phyloP scores from a whole-genome alignment of 257 asterid genomes.

The Gentiana macrophylla region DNA sequence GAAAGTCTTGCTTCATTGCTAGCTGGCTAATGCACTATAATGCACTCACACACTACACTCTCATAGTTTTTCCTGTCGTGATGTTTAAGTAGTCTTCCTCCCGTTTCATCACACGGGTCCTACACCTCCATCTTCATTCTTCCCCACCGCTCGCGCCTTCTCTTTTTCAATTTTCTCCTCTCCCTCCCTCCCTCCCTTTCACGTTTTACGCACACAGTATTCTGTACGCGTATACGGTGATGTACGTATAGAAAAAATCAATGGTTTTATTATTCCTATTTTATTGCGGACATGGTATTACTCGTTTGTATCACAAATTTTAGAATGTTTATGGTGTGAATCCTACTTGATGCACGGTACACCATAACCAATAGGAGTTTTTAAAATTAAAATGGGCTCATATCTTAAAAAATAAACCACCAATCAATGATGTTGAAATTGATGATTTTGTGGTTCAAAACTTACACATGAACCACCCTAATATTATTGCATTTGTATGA shows the following conservation, averaged over 20 bases:
- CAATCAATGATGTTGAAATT: too few species aligned
- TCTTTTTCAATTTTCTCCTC: neutral
- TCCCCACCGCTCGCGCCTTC: constrained; percentile 25
- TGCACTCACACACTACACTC: constrained; percentile 7
- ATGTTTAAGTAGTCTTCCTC: constrained; percentile 43
- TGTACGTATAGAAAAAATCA: neutral
- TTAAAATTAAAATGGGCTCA: too few species aligned
- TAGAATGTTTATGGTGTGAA: too few species aligned
- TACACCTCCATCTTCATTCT: constrained; percentile 11
- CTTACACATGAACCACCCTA: too few species aligned
- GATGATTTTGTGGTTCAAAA: too few species aligned
- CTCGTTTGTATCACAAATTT: too few species aligned
- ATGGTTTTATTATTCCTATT: too few species aligned
- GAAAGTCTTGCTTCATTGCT: constrained; percentile 61
- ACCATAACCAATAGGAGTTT: too few species aligned
- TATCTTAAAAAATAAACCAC: too few species aligned
- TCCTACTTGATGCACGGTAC: too few species aligned
- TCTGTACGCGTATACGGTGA: constrained; percentile 2
- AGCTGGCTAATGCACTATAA: constrained; percentile 52
- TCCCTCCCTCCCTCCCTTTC: neutral
- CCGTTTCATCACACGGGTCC: constrained; percentile 23
- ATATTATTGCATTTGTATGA: too few species aligned
- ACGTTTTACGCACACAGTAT: neutral
- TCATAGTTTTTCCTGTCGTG: constrained; percentile 40
- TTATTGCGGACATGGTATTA: neutral